Base-by-base conservation (phyloP, 225 moss, liverwort and hornwort species). In the Anthoceros angustus region DNA sequence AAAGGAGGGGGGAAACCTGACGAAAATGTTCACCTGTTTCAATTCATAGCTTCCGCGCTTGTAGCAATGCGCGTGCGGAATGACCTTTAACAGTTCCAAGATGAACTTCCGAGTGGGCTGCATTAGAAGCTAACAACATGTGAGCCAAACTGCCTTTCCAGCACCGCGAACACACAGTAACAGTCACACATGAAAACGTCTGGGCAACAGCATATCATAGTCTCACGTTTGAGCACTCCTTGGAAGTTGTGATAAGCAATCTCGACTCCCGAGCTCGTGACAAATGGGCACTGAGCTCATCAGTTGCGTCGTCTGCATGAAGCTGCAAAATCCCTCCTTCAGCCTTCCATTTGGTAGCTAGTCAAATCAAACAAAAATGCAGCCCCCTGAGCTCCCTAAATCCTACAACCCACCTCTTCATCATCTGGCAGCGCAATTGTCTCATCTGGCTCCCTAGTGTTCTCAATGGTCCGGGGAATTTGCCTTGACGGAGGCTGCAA, bases 41-140 rank as follows among this genome's bases (percentile, higher is more conserved):
- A 98, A 66, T 64, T 88, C 79, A 72, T 98, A 98, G 0, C 85
- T 80, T 40, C 95, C 91, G n/a, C 95, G 80, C 66, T 98, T 98
- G 63, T 98, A 89, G 14, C 83, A 98, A 55, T 84, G 78, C 6
- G 86, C 85, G 70, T 91, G 88, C 25, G 95, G 95, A 63, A 98
- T 86, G 4, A 91, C 85, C n/a, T 83, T 88, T 12, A 98, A 71
- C 12, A 98, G 84, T 45, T 98, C 95, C 74, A 84, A 76, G 60
- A 91, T 88, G 41, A 98, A 91, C 41, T 81, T 86, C 63, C 91
- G 85, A 32, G 95, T 91, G 16, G 80, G 77, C 82, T 82, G 68
- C 48, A 71, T 11, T 41, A 55, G 49, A 9, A 63, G 46, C 25
- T 41, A 64, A 15, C 63, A 67, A 8, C 14, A 26, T 61, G 41